Conservation (phyloP, 805 yeast genomes). For the Komagataella pseudopastoris region DNA sequence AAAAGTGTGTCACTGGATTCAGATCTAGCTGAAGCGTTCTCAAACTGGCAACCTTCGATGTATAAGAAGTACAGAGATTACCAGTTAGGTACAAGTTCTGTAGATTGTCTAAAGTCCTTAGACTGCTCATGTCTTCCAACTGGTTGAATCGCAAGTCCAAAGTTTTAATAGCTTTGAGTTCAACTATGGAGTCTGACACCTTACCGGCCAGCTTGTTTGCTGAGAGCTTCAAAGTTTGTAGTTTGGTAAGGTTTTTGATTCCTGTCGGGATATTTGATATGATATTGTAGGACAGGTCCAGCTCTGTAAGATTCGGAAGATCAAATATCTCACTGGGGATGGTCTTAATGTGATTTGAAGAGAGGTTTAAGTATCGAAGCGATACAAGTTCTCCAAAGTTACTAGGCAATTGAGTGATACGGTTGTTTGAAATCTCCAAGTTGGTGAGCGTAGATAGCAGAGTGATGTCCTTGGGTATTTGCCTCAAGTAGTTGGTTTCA, state of each 20-base stretch:
- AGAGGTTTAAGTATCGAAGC: constrained; percentile 51
- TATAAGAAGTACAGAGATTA: constrained; percentile 60
- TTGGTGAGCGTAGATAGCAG: constrained; percentile 39
- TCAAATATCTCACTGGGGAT: constrained; percentile 58
- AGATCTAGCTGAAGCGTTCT: constrained; percentile 62
- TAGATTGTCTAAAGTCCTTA: constrained; percentile 43
- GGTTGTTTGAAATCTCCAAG: constrained; percentile 65
- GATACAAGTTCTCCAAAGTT: constrained; percentile 41
- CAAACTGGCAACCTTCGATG: constrained; percentile 46
- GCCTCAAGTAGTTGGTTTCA: constrained; percentile 65
- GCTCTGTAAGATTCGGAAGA: constrained; percentile 41
- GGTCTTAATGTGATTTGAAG: constrained; percentile 57
- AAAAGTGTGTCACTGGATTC: constrained; percentile 70
- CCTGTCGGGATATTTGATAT: constrained; percentile 47
- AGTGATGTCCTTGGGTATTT: constrained; percentile 43
- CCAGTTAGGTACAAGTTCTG: constrained; percentile 67
- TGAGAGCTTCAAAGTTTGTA: constrained; percentile 60
- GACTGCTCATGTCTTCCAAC: constrained; percentile 35
- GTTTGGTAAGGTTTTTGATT: constrained; percentile 40
- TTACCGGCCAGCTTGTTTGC: constrained; percentile 49
- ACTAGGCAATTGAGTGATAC: constrained; percentile 47
- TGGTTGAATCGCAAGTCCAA: constrained; percentile 71
- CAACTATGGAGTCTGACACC: constrained; percentile 38
- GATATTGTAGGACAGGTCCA: constrained; percentile 76
- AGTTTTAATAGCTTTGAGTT: constrained; percentile 44